Base-by-base conservation (phyloP, 1,139 yeast species). In the Pichia sp. region DNA sequence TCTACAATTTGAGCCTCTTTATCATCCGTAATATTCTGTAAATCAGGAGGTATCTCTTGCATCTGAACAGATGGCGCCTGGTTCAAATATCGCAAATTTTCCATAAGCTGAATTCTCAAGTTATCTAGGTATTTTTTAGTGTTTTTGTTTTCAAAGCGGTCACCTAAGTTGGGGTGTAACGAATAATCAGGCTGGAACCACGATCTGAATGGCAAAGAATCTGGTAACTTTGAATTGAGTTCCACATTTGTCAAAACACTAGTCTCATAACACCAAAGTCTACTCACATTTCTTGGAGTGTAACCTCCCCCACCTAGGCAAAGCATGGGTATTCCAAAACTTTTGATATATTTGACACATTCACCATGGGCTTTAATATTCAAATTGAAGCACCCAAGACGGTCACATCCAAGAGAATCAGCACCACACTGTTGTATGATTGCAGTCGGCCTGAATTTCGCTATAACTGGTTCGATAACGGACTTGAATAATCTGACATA, bases 231-330 rank as follows among this genome's bases (percentile, higher is more conserved):
- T 25, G 85, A 76, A 52, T 87, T 88, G 52, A 93, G 69, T 23
- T 86, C 79, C 1, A 86, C 87, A 62, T 88, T 93, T 53, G 89
- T 83, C 65, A 91, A 75, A 2, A 93, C 80, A 44, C 96, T 85
- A 0, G 99, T 95, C 71, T 93, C 99, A 66, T 79, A 91, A 41
- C 96, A 84, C 99, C 99, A 93, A 8, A 96, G 85, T 63, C 98
- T 78, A 34, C 96, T 90, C 46, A 93, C 99, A 68, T 93, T 93
- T 68, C 98, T 79, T 87, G 93, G 93, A 18, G 98, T 93, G 70
- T 93, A 93, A 31, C 99, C 99, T 62, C 99, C 99, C 50, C 99
- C 99, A 43, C 99, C 99, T 21, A 93, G 78, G 21, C 91, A 95
- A 76, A 93, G 77, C 75, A 90, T 78, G 13, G 98, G 99, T 51